A percentile compares a stretch with the other conserved stretches of the same genome.
These are phyloP conservation scores for Epichloe typhina DNA, from an alignment of 2,329 filamentous ascomycete species.

Conservation along the genomic window DNA sequence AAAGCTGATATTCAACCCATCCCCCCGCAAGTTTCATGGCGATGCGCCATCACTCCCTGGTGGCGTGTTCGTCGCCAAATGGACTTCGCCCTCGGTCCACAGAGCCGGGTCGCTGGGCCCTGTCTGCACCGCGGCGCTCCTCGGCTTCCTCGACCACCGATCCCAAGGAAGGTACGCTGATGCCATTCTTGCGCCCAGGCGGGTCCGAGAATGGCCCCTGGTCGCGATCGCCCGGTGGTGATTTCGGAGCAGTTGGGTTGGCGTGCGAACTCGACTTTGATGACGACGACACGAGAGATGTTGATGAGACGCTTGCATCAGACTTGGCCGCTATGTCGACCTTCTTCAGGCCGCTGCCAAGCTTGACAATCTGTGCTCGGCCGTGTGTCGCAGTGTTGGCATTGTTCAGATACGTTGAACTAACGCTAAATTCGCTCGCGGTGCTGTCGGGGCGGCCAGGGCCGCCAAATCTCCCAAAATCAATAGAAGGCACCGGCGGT, in stretches of 20 bases:
- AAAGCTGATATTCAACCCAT: not conserved
- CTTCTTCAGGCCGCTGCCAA: constrained; percentile 38
- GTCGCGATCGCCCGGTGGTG: constrained; percentile 34
- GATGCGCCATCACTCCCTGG: constrained; percentile 28
- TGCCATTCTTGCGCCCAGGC: constrained; percentile 19
- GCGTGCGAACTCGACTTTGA: constrained; percentile 22
- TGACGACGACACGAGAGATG: constrained; percentile 7
- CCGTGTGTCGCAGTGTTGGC: constrained; percentile 46
- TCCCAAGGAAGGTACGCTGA: constrained; percentile 34
- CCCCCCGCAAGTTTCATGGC: not conserved
- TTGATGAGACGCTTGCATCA: constrained; percentile 18
- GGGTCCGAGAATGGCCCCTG: constrained; percentile 49
- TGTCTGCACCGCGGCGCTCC: constrained; percentile 23
- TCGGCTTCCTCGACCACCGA: constrained; percentile 40
- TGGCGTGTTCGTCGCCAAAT: constrained; percentile 46
- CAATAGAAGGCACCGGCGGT: constrained; percentile 62
- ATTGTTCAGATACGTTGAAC: constrained; percentile 55
- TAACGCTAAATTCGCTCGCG: constrained; percentile 50
- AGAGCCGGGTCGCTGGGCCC: constrained; percentile 13
- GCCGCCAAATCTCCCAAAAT: constrained; percentile 44
- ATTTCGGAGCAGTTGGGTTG: constrained; percentile 36
- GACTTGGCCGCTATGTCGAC: constrained; percentile 25
- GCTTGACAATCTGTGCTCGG: constrained; percentile 46
- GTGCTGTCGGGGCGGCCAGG: constrained; percentile 35
- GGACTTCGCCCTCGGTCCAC: constrained; percentile 29